Base-by-base conservation (phyloP, 352 stramenopile genomes). In the Globisporangium cylindrosporum region DNA sequence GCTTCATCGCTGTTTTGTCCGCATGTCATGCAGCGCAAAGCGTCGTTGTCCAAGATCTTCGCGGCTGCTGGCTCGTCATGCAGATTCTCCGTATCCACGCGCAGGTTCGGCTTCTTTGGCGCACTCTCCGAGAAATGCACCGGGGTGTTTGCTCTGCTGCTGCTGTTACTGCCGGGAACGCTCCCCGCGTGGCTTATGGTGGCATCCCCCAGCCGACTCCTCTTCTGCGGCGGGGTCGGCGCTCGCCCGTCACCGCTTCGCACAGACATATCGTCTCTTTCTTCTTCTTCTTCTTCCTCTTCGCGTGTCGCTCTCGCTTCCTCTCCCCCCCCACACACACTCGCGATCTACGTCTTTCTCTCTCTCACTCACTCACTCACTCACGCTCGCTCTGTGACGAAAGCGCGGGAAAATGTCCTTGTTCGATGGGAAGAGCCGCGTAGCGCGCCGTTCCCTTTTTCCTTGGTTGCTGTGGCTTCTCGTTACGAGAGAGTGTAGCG, bases 1-100 rank as follows among this genome's bases (percentile, higher is more conserved):
- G 53, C 64, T 5, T 66, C 60, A 4, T 49, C 57, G 38, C 34
- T 59, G 22, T 48, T 58, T 34, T 59, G 48, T 6, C 59, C 43
- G 36, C 69, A 74, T 20, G 53, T 64, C 59, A 65, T 64, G 66
- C 69, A 74, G 5, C 46, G 66, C n/a, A 48, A 29, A 27, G 41
- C 55, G 18, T 48, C 41, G 51, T 15, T 53, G 10, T 62, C 63
- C 10, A 49, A 3, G 12, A 59, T 25, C 46, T 48, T 59, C 48
- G n/a, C 46, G 10, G 12, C 20, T 4, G 27, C 20, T 9, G 29
- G n/a, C 6, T 62, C 10, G 1, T 15, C 56, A 43, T 48, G 12
- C 8, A 65, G 18, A 29, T 38, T 55, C 22, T 62, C 38, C 0
- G 27, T 66, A 25, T 65, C 58, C 2, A 65, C n/a, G 29, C 57